Percentiles rank a stretch among this genome's conserved stretches.
Evolutionary conservation across 768 basidiomycete species (phyloP).

Genomic region (Hygrocybe coccinea): DNA sequence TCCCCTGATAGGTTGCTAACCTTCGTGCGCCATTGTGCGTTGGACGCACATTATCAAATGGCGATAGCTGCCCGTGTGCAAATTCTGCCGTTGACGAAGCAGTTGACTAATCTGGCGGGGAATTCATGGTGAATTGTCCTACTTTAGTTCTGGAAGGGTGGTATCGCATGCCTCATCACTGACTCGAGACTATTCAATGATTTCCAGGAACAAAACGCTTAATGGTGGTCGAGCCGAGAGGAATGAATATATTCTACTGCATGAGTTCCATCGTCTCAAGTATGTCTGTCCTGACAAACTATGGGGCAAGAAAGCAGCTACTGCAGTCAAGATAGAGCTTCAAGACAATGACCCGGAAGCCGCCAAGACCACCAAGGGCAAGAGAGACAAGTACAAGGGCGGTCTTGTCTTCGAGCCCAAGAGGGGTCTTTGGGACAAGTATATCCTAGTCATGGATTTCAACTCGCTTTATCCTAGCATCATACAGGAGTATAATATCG

Average conservation of each 20-base stretch:
- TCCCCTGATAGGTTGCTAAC: slow-evolving; percentile 74
- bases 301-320: slow-evolving; percentile 67
- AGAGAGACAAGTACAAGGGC: slow-evolving; percentile 96
- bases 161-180: not conserved
- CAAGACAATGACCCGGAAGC: slow-evolving; percentile 56
- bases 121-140: slow-evolving; percentile 79
- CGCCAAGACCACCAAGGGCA: slow-evolving; percentile 57
- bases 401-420: slow-evolving; percentile 97
- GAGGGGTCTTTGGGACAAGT: slow-evolving; percentile 93
- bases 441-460: slow-evolving; percentile 99
- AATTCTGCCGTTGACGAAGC: slow-evolving; percentile 85
- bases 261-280: slow-evolving; percentile 94
- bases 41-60: slow-evolving; percentile 97
- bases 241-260: slow-evolving; percentile 97
- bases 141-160: not conserved
- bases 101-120: slow-evolving; percentile 92
- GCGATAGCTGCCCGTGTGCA: slow-evolving; percentile 93
- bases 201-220: slow-evolving; percentile 85
- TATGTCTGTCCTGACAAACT: slow-evolving; percentile 96
- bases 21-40: slow-evolving; percentile 89
- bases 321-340: slow-evolving; percentile 42
- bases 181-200: not conserved
- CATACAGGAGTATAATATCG: slow-evolving; percentile 99
- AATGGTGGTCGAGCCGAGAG: slow-evolving; percentile 98
- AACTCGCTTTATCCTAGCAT: slow-evolving; percentile 98